These are phyloP conservation scores for Solanum chilense DNA, from an alignment of 257 asterid species.

Conservation along the genomic window DNA sequence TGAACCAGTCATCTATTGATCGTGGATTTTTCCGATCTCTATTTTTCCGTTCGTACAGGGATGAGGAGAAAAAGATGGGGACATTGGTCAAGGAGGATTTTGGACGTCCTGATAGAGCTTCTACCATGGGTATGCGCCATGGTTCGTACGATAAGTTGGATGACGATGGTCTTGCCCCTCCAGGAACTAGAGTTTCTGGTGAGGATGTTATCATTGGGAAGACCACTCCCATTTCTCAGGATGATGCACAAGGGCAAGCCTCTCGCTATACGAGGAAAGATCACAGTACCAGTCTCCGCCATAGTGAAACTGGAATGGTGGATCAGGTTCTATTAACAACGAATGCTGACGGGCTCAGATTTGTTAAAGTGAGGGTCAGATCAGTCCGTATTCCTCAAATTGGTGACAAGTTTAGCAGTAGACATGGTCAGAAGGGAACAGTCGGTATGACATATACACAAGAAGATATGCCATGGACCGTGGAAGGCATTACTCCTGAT, in stretches of 20 bases:
- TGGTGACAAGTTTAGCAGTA: constrained; percentile 92
- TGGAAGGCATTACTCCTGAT: constrained; percentile 85
- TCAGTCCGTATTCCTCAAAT: constrained; percentile 93
- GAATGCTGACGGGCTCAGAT: constrained; percentile 87
- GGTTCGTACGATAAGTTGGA: constrained; percentile 97
- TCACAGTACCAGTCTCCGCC: constrained; percentile 93
- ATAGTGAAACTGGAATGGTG: constrained; percentile 91
- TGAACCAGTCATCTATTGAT: constrained; percentile 95
- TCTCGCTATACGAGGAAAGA: constrained; percentile 89
- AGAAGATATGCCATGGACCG: constrained; percentile 98
- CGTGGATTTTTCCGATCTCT: constrained; percentile 95
- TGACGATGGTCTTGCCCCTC: constrained; percentile 97
- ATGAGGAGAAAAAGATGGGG: constrained; percentile 98
- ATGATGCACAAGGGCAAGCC: constrained; percentile 82
- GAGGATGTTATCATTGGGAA: constrained; percentile 97
- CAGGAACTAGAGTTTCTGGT: constrained; percentile 91
- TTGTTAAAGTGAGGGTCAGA: constrained; percentile 92
- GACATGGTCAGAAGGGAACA: constrained; percentile 97
- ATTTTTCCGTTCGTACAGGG: constrained; percentile 91
- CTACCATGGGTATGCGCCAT: constrained; percentile 98
- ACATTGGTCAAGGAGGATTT: constrained; percentile 96
- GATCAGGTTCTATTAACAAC: constrained; percentile 92
- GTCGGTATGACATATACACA: constrained; percentile 96
- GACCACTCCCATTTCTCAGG: constrained; percentile 81
- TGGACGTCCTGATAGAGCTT: constrained; percentile 87